phyloP scores from a whole-genome alignment of 1,139 yeast species.

The Meyerozyma smithsonii region DNA sequence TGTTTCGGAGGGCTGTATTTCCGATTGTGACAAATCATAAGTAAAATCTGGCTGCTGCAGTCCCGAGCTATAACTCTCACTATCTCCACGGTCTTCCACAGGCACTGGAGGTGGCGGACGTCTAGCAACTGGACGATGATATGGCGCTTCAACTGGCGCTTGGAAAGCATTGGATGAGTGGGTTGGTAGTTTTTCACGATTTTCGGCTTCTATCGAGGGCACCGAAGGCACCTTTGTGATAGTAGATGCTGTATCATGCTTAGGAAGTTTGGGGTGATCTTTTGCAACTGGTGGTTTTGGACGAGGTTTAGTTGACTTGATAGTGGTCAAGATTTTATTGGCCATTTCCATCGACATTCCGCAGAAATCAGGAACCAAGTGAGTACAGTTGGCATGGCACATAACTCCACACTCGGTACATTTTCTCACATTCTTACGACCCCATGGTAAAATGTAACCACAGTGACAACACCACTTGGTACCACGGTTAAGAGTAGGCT shows the following conservation, averaged over 20 bases:
- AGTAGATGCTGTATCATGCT: not conserved
- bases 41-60: constrained; percentile 7
- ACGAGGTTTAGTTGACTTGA: constrained; percentile 68
- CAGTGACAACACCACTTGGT: constrained; percentile 99
- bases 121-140: constrained; percentile 17
- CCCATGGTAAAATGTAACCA: constrained; percentile 94
- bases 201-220: not conserved
- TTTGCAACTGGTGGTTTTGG: constrained; percentile 10
- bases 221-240: constrained; percentile 1
- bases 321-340: constrained; percentile 78
- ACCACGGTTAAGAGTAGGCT: constrained; percentile 84
- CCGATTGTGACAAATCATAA: constrained; percentile 3
- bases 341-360: constrained; percentile 99
- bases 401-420: constrained; percentile 93
- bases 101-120: constrained; percentile 23
- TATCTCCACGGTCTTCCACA: constrained; percentile 8
- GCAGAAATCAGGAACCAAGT: constrained; percentile 94
- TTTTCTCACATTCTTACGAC: constrained; percentile 88
- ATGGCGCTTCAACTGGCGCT: constrained; percentile 29
- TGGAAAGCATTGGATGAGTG: constrained; percentile 29
- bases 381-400: constrained; percentile 92
- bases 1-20: constrained; percentile 6
- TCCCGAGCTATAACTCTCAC: constrained; percentile 10
- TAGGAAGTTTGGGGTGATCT: not conserved
- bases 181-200: constrained; percentile 28